These are phyloP conservation scores for Salix koriyanagi DNA, from an alignment of 345 rosid genomes.

Conservation along the genomic window DNA sequence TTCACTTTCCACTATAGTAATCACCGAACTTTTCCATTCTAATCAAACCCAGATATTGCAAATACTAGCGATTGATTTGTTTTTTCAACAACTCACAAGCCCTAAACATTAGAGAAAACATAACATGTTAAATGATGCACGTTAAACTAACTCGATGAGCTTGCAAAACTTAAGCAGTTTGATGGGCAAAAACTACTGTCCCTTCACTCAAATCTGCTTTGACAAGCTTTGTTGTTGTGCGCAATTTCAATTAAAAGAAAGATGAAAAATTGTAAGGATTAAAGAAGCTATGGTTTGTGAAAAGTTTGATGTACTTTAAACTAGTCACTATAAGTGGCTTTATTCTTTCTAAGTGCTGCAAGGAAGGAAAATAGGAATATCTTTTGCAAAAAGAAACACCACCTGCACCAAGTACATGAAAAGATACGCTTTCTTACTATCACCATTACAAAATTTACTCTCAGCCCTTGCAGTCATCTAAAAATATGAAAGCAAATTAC, in stretches of 20 bases:
- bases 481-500: not conserved
- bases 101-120: conserved; percentile 18
- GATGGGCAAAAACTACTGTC: conserved; percentile 34
- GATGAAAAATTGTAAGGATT: not conserved
- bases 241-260: conserved; percentile 11
- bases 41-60: conserved; percentile 14
- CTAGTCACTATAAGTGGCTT: not conserved
- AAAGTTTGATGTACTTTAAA: not conserved
- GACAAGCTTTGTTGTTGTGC: conserved; percentile 32
- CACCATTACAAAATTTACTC: not conserved
- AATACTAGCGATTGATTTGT: conserved; percentile 5
- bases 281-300: not conserved
- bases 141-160: conserved; percentile 26
- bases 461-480: conserved; percentile 4
- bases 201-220: conserved; percentile 39
- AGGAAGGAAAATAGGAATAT: not conserved
- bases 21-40: conserved; percentile 14
- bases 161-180: conserved; percentile 39
- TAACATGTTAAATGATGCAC: conserved; percentile 21
- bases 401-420: not conserved
- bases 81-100: not conserved
- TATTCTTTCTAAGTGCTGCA: not conserved
- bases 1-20: conserved; percentile 10
- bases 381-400: not conserved
- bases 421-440: not conserved